A percentile compares a stretch with the other conserved stretches of the same genome.
These are phyloP conservation scores for Gossypium herbaceum DNA, from an alignment of 345 rosid species.

Conservation along the genomic window DNA sequence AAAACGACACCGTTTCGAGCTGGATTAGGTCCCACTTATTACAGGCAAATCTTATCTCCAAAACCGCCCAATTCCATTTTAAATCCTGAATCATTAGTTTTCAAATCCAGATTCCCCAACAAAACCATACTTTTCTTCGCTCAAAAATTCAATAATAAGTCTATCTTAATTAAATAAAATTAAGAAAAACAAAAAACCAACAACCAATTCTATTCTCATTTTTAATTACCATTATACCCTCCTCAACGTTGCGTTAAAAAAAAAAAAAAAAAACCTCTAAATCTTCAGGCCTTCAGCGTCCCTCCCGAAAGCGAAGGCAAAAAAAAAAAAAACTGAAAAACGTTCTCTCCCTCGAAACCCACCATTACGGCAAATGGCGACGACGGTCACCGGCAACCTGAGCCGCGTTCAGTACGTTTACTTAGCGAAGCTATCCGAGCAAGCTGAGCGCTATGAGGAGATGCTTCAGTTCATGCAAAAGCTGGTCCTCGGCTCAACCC, in stretches of 20 bases:
- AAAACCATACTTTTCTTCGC: too few species aligned
- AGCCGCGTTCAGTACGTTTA: conserved; percentile 86
- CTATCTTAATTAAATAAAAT: too few species aligned
- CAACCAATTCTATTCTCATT: too few species aligned
- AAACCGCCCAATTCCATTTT: background rate
- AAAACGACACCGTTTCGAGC: background rate
- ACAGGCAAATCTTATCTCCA: background rate
- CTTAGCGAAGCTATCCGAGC: conserved; percentile 93
- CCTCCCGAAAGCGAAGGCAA: background rate
- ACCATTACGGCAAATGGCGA: conserved; percentile 20
- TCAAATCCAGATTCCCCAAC: background rate
- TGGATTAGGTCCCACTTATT: conserved; percentile 1
- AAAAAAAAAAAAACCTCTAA: too few species aligned
- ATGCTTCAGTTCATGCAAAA: conserved; percentile 93
- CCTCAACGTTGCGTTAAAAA: too few species aligned
- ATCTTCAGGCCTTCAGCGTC: background rate
- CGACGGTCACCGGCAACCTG: conserved; percentile 44
- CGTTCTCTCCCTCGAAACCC: background rate
- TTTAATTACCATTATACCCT: too few species aligned
- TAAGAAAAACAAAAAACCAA: too few species aligned
- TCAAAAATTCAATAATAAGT: too few species aligned
- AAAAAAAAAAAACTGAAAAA: too few species aligned
- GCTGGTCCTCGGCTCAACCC: conserved; percentile 70
- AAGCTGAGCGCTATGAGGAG: conserved; percentile 97
- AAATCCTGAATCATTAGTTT: background rate